These are phyloP conservation scores for Phascolomyces articulosus DNA, from an alignment of 371 early-diverging fungal species.

Conservation along the genomic window DNA sequence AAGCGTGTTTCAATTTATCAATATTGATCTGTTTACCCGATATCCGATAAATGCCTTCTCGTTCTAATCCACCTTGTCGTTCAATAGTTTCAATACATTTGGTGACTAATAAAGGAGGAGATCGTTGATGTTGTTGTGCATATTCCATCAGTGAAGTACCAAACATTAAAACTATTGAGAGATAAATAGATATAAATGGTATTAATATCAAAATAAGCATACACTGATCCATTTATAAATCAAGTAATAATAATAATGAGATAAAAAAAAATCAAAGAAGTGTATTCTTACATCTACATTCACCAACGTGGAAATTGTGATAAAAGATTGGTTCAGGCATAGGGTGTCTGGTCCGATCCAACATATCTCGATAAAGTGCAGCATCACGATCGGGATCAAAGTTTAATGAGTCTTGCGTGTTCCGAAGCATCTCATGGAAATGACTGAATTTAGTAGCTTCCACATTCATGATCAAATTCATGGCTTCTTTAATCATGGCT, in stretches of 20 bases:
- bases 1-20: conserved; percentile 53
- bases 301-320: conserved; percentile 23
- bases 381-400: conserved; percentile 18
- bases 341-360: conserved; percentile 8
- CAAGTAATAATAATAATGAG: too few relatives aligned
- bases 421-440: neutral
- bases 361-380: conserved; percentile 6
- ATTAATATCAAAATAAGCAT: too few relatives aligned
- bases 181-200: too few relatives aligned
- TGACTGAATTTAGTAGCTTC: conserved; percentile 6
- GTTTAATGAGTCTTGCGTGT: neutral
- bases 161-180: conserved; percentile 57
- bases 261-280: neutral
- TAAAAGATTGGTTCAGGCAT: conserved; percentile 21
- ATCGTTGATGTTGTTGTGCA: conserved; percentile 45
- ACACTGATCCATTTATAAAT: too few relatives aligned
- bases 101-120: conserved; percentile 60
- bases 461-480: conserved; percentile 6
- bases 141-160: conserved; percentile 58
- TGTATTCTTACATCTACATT: conserved; percentile 35
- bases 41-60: conserved; percentile 73
- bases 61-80: conserved; percentile 59
- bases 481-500: conserved; percentile 7
- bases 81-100: conserved; percentile 68
- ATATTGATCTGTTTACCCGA: conserved; percentile 66